Percentiles rank a stretch among this genome's conserved stretches.
phyloP scores from a whole-genome alignment of 2,329 filamentous ascomycete genomes.

The Coleophoma eucalyptorum region DNA sequence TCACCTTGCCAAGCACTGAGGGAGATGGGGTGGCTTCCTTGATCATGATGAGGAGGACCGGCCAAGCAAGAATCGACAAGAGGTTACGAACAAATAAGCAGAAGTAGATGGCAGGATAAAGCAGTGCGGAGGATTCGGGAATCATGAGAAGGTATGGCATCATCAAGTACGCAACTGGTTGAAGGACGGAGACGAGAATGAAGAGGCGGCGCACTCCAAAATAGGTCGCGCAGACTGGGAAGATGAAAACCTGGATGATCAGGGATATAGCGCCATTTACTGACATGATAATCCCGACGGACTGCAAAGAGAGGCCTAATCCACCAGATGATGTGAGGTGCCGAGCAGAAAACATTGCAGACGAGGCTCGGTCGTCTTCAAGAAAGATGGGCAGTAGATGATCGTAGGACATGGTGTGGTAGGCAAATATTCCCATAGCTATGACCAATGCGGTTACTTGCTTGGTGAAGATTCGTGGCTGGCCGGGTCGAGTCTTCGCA shows the following conservation, averaged over 20 bases:
- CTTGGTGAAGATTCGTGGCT: constrained; percentile 49
- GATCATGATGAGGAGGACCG: constrained; percentile 62
- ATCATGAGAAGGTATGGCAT: constrained; percentile 56
- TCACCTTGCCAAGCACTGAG: constrained; percentile 58
- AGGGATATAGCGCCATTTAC: constrained; percentile 56
- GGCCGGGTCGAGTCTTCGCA: constrained; percentile 5
- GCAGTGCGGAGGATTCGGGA: constrained; percentile 35
- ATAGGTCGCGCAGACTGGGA: constrained; percentile 54
- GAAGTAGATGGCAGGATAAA: constrained; percentile 55
- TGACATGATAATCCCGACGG: constrained; percentile 59
- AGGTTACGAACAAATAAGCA: constrained; percentile 47
- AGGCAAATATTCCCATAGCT: constrained; percentile 87
- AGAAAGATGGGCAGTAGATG: constrained; percentile 90
- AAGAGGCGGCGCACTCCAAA: constrained; percentile 56
- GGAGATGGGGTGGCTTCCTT: constrained; percentile 60
- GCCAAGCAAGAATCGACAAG: constrained; percentile 60
- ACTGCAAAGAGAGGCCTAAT: constrained; percentile 56
- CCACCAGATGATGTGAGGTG: constrained; percentile 55
- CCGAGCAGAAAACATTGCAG: constrained; percentile 11
- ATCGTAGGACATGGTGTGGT: constrained; percentile 94
- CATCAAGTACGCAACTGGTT: constrained; percentile 57
- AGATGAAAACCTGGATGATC: constrained; percentile 55
- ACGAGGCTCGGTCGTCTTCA: constrained; percentile 62
- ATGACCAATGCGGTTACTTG: constrained; percentile 72
- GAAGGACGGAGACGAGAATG: constrained; percentile 52